A percentile compares a stretch with the other conserved stretches of the same genome.
phyloP scores from a whole-genome alignment of 139 green algal genomes.

The Coccomyxa sp. region DNA sequence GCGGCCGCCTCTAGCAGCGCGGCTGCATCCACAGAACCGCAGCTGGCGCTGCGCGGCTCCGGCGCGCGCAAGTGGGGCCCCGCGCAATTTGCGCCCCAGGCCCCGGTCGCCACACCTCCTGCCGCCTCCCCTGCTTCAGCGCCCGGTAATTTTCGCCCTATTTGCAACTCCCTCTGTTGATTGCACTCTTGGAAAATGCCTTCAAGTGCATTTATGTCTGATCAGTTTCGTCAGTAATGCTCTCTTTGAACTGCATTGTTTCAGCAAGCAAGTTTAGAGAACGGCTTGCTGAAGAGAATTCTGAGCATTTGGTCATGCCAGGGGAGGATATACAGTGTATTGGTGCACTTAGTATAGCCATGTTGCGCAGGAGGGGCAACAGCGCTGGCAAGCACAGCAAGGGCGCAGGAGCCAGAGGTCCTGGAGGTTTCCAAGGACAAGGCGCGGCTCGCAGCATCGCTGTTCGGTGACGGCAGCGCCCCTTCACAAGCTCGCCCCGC shows the following conservation, averaged over 20 bases:
- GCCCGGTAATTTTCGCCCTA: background rate
- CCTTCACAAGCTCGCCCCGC: background rate
- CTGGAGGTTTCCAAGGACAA: slow-evolving; percentile 15
- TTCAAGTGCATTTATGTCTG: background rate
- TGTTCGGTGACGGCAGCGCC: slow-evolving; percentile 32
- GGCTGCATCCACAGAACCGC: slow-evolving; percentile 1
- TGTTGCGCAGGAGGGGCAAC: background rate
- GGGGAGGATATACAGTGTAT: background rate
- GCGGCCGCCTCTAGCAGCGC: background rate
- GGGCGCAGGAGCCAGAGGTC: background rate
- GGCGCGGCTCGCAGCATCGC: slow-evolving; percentile 37
- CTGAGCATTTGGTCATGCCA: background rate
- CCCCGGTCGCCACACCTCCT: background rate
- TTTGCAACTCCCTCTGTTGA: background rate
- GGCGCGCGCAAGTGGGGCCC: slow-evolving; percentile 23
- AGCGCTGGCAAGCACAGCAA: background rate
- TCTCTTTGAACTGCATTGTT: background rate
- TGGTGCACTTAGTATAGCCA: background rate
- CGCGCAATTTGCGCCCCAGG: slow-evolving; percentile 15
- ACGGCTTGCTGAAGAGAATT: background rate
- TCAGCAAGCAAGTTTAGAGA: background rate
- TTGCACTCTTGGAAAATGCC: background rate
- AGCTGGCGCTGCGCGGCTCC: slow-evolving; percentile 12
- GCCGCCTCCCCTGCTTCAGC: background rate
- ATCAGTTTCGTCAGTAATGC: background rate